These are phyloP conservation scores for Viridothelium virens DNA, from an alignment of 495 filamentous ascomycete genomes.

Conservation along the genomic window DNA sequence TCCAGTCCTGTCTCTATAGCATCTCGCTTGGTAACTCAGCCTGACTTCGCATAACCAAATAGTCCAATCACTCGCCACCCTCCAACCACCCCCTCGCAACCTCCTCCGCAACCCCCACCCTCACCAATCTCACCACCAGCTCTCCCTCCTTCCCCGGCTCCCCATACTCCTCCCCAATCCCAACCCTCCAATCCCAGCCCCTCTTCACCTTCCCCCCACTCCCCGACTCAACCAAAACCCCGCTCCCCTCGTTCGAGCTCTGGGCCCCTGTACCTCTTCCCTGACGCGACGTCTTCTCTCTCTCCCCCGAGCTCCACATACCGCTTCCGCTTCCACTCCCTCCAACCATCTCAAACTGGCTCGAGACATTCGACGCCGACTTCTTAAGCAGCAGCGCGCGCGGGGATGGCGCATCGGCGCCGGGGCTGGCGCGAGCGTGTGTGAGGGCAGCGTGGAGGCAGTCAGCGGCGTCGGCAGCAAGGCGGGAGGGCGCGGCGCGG, in stretches of 20 bases:
- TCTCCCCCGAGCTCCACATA: background rate
- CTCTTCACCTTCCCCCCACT: slow-evolving; percentile 43
- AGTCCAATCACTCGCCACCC: background rate
- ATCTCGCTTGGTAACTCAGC: too few species aligned
- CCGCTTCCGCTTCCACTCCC: slow-evolving; percentile 35
- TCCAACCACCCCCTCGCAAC: slow-evolving; percentile 52
- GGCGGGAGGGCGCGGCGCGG: slow-evolving; percentile 61
- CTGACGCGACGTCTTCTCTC: slow-evolving; percentile 6
- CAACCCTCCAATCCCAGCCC: slow-evolving; percentile 81
- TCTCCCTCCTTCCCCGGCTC: slow-evolving; percentile 50
- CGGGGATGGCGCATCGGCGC: slow-evolving; percentile 40
- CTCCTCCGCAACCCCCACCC: slow-evolving; percentile 66
- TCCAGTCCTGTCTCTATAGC: too few species aligned
- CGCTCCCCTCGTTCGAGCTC: slow-evolving; percentile 46
- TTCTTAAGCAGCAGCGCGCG: slow-evolving; percentile 49
- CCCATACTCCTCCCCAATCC: slow-evolving; percentile 47
- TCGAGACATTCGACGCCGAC: slow-evolving; percentile 23
- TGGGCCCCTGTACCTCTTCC: too few species aligned
- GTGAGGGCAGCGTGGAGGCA: slow-evolving; percentile 54
- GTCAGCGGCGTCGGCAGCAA: slow-evolving; percentile 61
- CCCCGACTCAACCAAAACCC: slow-evolving; percentile 43
- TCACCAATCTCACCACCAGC: slow-evolving; percentile 63
- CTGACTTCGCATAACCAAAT: too few species aligned
- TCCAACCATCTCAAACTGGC: slow-evolving; percentile 14
- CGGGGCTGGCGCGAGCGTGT: slow-evolving; percentile 27